phyloP scores from a whole-genome alignment of 1,284 basidiomycete genomes.

The Sporisorium reilianum region DNA sequence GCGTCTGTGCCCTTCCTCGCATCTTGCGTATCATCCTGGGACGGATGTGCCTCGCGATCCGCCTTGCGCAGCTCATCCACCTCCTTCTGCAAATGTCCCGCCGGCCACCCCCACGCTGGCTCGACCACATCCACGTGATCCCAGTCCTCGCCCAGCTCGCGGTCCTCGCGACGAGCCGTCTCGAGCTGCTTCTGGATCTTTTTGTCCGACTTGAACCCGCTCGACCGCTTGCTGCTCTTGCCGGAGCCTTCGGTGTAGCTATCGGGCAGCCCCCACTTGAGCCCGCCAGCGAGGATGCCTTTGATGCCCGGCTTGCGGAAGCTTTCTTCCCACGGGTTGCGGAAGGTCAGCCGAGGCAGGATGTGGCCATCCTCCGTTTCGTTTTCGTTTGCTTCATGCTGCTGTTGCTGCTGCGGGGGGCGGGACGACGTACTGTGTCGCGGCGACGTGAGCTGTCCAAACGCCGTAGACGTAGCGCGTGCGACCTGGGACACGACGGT shows the following conservation, averaged over 20 bases:
- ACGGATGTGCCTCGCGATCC: not conserved
- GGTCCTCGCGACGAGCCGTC: slow-evolving; percentile 18
- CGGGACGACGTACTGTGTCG: slow-evolving; percentile 10
- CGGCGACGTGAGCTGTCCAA: slow-evolving; percentile 17
- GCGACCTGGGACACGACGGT: slow-evolving; percentile 25
- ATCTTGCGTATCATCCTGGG: not conserved
- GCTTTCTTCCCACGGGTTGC: slow-evolving; percentile 54
- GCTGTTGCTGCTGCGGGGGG: not conserved
- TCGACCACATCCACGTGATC: slow-evolving; percentile 33
- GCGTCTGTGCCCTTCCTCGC: slow-evolving; percentile 2
- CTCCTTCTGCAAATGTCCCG: slow-evolving; percentile 13
- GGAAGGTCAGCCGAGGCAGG: slow-evolving; percentile 43
- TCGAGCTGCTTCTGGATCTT: slow-evolving; percentile 23
- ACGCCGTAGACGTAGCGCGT: slow-evolving; percentile 32
- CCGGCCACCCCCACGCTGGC: slow-evolving; percentile 50
- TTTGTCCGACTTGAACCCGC: slow-evolving; percentile 29
- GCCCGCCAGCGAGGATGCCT: slow-evolving; percentile 44
- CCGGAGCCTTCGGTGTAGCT: slow-evolving; percentile 52
- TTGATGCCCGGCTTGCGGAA: slow-evolving; percentile 48
- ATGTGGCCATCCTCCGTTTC: slow-evolving; percentile 28
- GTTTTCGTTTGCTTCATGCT: slow-evolving; percentile 6
- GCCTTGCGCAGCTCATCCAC: slow-evolving; percentile 17
- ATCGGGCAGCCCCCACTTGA: slow-evolving; percentile 61
- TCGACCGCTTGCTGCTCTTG: slow-evolving; percentile 5
- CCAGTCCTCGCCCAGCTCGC: slow-evolving; percentile 39